Base-by-base conservation (phyloP, 2,329 filamentous ascomycete genomes). In the Chaetomium sp. region DNA sequence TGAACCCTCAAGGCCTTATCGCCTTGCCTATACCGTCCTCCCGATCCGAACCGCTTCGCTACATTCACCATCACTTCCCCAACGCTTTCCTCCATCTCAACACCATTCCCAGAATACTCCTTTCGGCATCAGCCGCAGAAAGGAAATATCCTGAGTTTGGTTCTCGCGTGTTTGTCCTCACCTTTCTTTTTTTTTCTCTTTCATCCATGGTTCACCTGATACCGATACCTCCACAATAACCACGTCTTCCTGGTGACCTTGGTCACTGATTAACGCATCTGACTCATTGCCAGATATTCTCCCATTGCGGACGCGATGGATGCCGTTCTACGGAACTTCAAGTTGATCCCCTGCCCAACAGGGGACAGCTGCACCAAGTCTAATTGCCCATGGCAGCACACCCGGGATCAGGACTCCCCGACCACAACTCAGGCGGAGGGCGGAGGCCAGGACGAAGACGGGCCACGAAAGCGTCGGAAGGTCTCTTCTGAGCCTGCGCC, bases 251-350 rank as follows among this genome's bases (percentile, higher is more conserved):
- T 23, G 38, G 21, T 56, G 42, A 50, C 42, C 53, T 56, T 13
- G 1, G 27, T 50, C 53, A 45, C 25, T 49, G 29, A 38, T n/a
- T 49, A 53, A 29, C 49, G 8, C 19, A 21, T 25, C 38, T 47
- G 56, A 49, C 38, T 60, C 55, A 49, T 21, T 13, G 9, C 9
- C 45, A 49, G 42, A 38, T 19, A 57, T 29, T 19, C n/a, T n/a
- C 13, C 57, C 19, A 13, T 53, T 57, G 42, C 23, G 31, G 53
- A 60, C 45, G 60, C 63, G 8, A 72, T 73, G 72, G 70, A 73
- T 27, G 70, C 71, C 2, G 71, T 72, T 4, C 62, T 74, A 35
- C 66, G 67, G 12, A 72, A 72, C 60, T 71, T 74, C 60, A 70
- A 71, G 67, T 55, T 65, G 47, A 72, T 74, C 31, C 70, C 71